These are phyloP conservation scores for Acacia melanoxylon DNA, from an alignment of 306 rosid species.

Conservation along the genomic window DNA sequence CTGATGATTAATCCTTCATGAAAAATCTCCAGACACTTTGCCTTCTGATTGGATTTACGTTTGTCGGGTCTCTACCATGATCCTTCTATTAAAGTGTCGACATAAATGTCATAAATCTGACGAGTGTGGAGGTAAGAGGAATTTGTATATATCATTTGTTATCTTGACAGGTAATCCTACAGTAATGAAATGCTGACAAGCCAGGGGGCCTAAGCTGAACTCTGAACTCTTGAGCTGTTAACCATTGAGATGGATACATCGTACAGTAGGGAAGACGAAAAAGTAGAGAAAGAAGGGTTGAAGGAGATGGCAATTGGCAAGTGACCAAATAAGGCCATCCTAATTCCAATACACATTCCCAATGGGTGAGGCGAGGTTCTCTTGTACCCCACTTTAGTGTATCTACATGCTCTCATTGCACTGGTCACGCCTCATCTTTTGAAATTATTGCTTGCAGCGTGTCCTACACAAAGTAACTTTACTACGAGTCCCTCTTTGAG, in stretches of 20 bases:
- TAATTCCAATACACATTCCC: not conserved
- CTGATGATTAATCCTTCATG: not conserved
- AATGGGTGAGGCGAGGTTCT: constrained; percentile 12
- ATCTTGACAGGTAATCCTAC: not conserved
- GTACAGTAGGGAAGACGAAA: not conserved
- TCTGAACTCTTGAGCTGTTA: not conserved
- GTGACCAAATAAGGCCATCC: constrained; percentile 17
- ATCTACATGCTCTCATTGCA: constrained; percentile 12
- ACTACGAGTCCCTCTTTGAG: not conserved
- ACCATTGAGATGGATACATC: not conserved
- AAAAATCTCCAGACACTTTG: not conserved
- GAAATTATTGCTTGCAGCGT: constrained; percentile 31
- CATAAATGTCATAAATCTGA: not conserved
- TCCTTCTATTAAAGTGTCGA: no score
- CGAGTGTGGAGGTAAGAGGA: not conserved
- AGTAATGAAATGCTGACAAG: not conserved
- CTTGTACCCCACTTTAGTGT: constrained; percentile 15
- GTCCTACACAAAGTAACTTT: constrained; percentile 24
- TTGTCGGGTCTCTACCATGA: not conserved
- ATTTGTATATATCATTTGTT: not conserved
- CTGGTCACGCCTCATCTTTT: constrained; percentile 31
- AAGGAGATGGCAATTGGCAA: not conserved
- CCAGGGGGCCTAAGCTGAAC: not conserved
- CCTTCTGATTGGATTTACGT: not conserved
- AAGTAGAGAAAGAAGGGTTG: constrained; percentile 10